Percentiles rank a stretch among this genome's conserved stretches.
These are phyloP conservation scores for Penicillium waksmanii DNA, from an alignment of 495 filamentous ascomycete species.

Conservation along the genomic window DNA sequence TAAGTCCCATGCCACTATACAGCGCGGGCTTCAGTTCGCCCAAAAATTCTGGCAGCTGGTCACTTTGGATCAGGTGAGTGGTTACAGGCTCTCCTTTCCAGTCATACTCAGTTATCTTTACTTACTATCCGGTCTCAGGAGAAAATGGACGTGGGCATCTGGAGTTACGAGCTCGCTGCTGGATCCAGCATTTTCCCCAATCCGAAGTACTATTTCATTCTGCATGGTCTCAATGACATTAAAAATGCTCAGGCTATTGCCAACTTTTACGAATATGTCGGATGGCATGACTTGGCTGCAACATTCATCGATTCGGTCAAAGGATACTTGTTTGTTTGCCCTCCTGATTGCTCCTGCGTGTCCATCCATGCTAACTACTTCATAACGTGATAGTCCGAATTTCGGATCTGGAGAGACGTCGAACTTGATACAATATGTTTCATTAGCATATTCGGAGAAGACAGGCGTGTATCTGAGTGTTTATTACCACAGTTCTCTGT, in stretches of 20 bases:
- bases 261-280: neutral
- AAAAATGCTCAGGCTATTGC: neutral
- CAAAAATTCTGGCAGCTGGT: neutral
- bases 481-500: constrained; percentile 22
- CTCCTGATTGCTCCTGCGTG: neutral
- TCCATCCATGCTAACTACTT: too few relatives aligned
- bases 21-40: neutral
- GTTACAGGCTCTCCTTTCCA: neutral
- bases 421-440: neutral
- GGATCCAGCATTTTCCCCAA: neutral
- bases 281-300: neutral
- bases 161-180: neutral
- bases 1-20: neutral
- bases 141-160: neutral
- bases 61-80: neutral
- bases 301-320: neutral
- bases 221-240: neutral
- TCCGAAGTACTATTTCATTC: neutral
- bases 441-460: neutral
- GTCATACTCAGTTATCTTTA: too few relatives aligned
- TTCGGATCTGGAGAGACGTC: neutral
- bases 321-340: neutral
- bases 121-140: neutral
- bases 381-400: neutral
- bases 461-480: constrained; percentile 18